Evolutionary conservation across 208 protist species (phyloP), one percentile per base, ranked within the genome.

Genomic region (Leishmania tropica): DNA sequence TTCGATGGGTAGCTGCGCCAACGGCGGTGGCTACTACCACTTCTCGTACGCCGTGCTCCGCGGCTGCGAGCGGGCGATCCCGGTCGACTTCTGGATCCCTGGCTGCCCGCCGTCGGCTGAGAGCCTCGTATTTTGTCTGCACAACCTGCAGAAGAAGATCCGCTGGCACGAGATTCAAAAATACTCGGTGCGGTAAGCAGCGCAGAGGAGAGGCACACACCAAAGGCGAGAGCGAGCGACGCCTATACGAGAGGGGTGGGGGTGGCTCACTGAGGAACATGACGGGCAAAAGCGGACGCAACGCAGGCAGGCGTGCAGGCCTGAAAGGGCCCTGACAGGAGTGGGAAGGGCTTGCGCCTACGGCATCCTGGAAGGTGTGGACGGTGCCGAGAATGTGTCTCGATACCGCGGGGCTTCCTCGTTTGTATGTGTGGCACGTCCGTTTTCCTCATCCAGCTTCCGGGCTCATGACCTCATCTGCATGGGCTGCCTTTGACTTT

Each of bases 1-100:
- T 60, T 97, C 91, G 48, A 99, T 99, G 97, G 99, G 99, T 48
- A 98, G 92, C 85, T 99, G 99, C 86, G 99, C 99, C 40, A 99
- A 99, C 90, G 99, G 99, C 80, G 99, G 98, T 79, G 99, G 99
- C 28, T 99, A 99, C 92, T 99, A 99, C 87, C 98, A 99, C 92
- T 99, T 99, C 91, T 99, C 96, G 10, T 99, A 99, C 89, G 80
- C 98, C 42, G 98, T 99, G 60, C 96, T 99, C 21, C 94, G 98
- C 72, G 98, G 98, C 56, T 99, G 98, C 86, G 98, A 99, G 85
- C 94, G 98, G 70, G 97, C 99, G 62, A 98, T 99, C 54, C 98
- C 99, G 67, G 99, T 99, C 8, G 99, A 99, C 90, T 98, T 99
- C 83, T 99, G 99, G 93, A 99, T 99, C 71, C 99, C 99, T 75